Base-by-base conservation (phyloP, 345 rosid species). In the Dovyalis caffra region DNA sequence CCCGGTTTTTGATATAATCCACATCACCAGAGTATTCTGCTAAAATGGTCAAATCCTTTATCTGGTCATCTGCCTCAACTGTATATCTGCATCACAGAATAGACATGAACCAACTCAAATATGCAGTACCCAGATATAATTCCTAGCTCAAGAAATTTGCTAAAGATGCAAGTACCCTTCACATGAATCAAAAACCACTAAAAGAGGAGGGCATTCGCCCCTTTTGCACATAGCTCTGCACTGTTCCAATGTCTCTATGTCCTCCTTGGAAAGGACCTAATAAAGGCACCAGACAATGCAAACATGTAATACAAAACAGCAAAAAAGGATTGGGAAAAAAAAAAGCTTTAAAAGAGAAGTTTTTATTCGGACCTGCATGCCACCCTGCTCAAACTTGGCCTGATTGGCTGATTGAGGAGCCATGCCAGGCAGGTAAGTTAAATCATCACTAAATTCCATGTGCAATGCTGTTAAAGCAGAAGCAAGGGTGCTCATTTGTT, bases 11-110 rank as follows among this genome's bases (percentile, higher is more conserved):
- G 66, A 90, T 76, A 82, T 85, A 94, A 85, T 94, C 97, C 82
- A 94, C 97, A 71, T 94, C 94, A n/a, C 98, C 98, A 16, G 90
- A 81, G 83, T 94, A 94, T 74, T 94, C 98, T 34, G 92, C 84
- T 73, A 94, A 81, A 72, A 94, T 81, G 68, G 98, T 94, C 87
- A 90, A 77, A 84, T 92, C 98, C 84, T 90, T 94, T 31, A 94
- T 92, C 62, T 76, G 91, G 74, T 86, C 86, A 78, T 92, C 97
- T 16, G 96, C 94, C 82, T 90, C 93, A 63, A 92, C 97, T 1
- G 98, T 94, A 85, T 70, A 92, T 75, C 98, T 94, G 92, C 85
- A 83, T 37, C 53, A 69, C 12, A 81, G 58, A 47, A 68, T 61
- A 69, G 58, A 69, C 40, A 32, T 29, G 62, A 69, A 72, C 26